These are phyloP conservation scores for Tulasnella sp. DNA, from an alignment of 768 basidiomycete genomes.

Conservation along the genomic window DNA sequence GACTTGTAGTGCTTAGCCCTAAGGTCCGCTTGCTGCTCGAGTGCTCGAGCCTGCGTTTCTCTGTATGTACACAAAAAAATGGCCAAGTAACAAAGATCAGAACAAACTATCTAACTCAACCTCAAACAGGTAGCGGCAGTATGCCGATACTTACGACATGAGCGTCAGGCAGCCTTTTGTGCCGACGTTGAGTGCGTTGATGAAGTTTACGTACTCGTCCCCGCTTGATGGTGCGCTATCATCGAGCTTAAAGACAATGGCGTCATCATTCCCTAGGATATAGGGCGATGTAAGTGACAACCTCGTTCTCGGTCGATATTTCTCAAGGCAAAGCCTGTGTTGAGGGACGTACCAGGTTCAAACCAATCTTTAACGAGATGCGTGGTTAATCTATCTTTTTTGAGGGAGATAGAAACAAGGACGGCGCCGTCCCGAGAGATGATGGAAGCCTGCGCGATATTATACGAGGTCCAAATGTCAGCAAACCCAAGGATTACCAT, in stretches of 20 bases:
- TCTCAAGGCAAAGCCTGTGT: too few relatives aligned
- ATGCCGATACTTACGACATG: neutral
- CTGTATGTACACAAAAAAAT: too few relatives aligned
- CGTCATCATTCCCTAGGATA: neutral
- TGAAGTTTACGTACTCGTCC: neutral
- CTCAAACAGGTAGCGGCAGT: neutral
- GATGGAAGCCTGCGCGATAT: neutral
- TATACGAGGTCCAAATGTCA: neutral
- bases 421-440: neutral
- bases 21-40: neutral
- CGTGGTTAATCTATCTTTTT: neutral
- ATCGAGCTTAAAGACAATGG: neutral
- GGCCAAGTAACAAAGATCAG: too few relatives aligned
- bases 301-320: too few relatives aligned
- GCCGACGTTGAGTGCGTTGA: neutral
- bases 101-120: neutral
- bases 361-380: neutral
- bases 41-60: neutral
- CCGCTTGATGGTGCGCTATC: neutral
- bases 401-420: neutral
- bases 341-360: neutral
- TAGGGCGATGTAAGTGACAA: neutral
- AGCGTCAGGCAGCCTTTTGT: neutral
- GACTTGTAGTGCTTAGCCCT: neutral
- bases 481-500: too few relatives aligned